Percentiles rank a stretch among this genome's conserved stretches.
These are phyloP conservation scores for Jamesozyma rosinii DNA, from an alignment of 805 yeast species.

Conservation along the genomic window DNA sequence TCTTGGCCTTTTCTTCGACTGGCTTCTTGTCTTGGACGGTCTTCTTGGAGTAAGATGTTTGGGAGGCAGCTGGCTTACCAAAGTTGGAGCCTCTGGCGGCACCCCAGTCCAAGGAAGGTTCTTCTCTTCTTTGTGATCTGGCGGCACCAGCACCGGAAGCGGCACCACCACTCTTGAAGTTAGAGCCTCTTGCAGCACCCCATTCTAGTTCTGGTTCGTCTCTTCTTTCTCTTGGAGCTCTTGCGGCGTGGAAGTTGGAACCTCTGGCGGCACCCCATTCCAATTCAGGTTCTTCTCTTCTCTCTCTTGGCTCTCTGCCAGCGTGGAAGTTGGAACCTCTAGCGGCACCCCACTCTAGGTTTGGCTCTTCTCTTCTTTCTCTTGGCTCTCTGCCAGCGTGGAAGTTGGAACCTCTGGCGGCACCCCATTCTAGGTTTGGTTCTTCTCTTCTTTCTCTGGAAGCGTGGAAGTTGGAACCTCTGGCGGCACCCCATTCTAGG, in stretches of 20 bases:
- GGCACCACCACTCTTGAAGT: conserved; percentile 28
- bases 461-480: conserved; percentile 35
- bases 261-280: conserved; percentile 46
- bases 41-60: conserved; percentile 7
- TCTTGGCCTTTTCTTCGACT: conserved; percentile 28
- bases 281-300: conserved; percentile 35
- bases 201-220: conserved; percentile 33
- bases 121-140: conserved; percentile 32
- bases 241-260: conserved; percentile 29
- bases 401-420: conserved; percentile 41
- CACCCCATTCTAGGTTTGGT: conserved; percentile 41
- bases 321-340: conserved; percentile 33
- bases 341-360: conserved; percentile 28
- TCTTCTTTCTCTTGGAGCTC: conserved; percentile 23
- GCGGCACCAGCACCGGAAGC: conserved; percentile 24
- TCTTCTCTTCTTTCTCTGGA: conserved; percentile 29
- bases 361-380: conserved; percentile 32
- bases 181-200: conserved; percentile 43
- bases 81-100: conserved; percentile 40
- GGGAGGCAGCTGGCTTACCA: conserved; percentile 16
- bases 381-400: conserved; percentile 27
- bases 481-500: conserved; percentile 45
- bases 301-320: conserved; percentile 24
- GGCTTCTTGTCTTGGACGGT: conserved; percentile 14
- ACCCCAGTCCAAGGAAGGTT: conserved; percentile 41